These are phyloP conservation scores for Hymenotorrendiella dingleyae DNA, from an alignment of 2,329 filamentous ascomycete genomes.

Conservation along the genomic window DNA sequence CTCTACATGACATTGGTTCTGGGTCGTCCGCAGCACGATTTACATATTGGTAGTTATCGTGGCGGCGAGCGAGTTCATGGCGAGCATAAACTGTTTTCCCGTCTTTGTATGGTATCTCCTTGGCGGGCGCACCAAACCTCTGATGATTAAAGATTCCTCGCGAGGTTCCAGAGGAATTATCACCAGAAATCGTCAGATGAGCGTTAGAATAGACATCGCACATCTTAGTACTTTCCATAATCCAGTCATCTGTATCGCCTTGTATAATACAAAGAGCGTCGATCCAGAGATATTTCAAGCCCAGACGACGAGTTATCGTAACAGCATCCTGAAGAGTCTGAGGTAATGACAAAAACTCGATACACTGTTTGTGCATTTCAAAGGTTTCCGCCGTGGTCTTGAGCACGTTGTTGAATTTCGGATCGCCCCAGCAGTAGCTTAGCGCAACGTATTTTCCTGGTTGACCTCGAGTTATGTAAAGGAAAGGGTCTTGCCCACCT, in stretches of 20 bases:
- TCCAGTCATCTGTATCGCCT: constrained; percentile 5
- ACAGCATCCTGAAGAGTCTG: constrained; percentile 7
- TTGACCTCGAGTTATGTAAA: background rate
- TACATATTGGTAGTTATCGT: background rate
- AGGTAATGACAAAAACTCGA: background rate
- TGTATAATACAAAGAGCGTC: constrained; percentile 16
- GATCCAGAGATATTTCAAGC: constrained; percentile 13
- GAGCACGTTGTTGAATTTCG: background rate
- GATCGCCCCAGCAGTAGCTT: constrained; percentile 1
- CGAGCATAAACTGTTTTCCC: background rate
- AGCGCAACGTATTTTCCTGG: background rate
- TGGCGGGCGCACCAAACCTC: too few relatives aligned
- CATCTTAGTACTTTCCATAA: constrained; percentile 6
- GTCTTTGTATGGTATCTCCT: background rate
- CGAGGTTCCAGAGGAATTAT: background rate
- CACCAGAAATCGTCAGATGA: constrained; percentile 5
- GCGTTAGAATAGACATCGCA: constrained; percentile 5
- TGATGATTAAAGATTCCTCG: too few relatives aligned
- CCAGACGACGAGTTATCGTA: constrained; percentile 3
- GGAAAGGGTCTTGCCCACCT: too few relatives aligned
- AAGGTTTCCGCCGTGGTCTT: background rate
- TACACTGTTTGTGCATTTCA: background rate
- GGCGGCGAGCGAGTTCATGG: background rate
- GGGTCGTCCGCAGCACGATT: background rate
- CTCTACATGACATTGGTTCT: constrained; percentile 1